These are phyloP conservation scores for Vararia minispora DNA, from an alignment of 768 basidiomycete species.

Conservation along the genomic window DNA sequence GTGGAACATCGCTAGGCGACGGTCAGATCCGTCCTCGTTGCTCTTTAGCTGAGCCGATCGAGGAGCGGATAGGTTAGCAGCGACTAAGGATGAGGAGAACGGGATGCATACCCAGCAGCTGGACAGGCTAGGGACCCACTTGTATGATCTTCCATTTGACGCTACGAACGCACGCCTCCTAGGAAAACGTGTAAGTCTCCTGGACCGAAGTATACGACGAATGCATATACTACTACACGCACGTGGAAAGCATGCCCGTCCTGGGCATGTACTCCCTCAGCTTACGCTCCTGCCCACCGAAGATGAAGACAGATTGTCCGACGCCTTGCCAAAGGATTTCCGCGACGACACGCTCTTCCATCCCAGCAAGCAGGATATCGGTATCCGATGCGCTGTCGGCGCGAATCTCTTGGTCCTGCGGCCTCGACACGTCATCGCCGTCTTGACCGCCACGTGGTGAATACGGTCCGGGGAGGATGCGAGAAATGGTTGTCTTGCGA, in stretches of 20 bases:
- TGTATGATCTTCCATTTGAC: not conserved
- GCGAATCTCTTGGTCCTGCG: not conserved
- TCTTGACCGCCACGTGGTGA: too few relatives aligned
- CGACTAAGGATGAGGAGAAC: not conserved
- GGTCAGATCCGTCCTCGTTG: constrained; percentile 1
- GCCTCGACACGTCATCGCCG: not conserved
- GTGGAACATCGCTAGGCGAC: not conserved
- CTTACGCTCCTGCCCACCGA: not conserved
- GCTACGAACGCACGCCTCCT: constrained; percentile 1
- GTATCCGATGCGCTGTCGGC: not conserved
- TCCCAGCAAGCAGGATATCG: not conserved
- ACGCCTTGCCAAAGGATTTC: not conserved
- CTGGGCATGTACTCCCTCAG: not conserved
- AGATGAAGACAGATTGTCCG: not conserved
- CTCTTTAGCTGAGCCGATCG: constrained; percentile 3
- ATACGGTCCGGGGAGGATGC: too few relatives aligned
- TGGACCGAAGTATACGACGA: not conserved
- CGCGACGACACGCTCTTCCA: not conserved
- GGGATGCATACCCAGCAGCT: not conserved
- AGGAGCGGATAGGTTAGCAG: constrained; percentile 1
- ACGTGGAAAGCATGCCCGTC: not conserved
- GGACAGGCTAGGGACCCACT: not conserved
- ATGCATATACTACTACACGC: not conserved
- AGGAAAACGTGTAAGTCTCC: not conserved
- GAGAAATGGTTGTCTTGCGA: not conserved